phyloP scores from a whole-genome alignment of 257 asterid species.

The Schizonepeta tenuifolia region DNA sequence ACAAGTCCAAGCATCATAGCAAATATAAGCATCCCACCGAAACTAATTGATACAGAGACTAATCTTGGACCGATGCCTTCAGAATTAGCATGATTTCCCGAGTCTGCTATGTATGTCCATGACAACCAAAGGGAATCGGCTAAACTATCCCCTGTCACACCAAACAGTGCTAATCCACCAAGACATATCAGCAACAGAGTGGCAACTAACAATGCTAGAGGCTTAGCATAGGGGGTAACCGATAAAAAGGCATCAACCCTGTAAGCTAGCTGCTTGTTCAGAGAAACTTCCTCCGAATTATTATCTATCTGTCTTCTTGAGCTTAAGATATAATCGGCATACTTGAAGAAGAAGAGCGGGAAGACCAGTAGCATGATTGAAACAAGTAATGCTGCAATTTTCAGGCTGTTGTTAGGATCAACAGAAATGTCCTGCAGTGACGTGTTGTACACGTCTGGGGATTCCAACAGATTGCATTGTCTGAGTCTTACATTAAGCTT shows the following conservation, averaged over 20 bases:
- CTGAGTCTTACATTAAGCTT: constrained; percentile 55
- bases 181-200: constrained; percentile 72
- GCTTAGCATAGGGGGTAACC: constrained; percentile 82
- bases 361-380: constrained; percentile 58
- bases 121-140: constrained; percentile 86
- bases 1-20: constrained; percentile 98
- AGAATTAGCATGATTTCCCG: constrained; percentile 84
- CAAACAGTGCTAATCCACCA: constrained; percentile 83
- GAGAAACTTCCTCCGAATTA: constrained; percentile 64
- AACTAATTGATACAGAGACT: constrained; percentile 80
- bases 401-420: constrained; percentile 47
- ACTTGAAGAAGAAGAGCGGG: constrained; percentile 72
- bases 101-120: constrained; percentile 84
- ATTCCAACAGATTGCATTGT: constrained; percentile 52
- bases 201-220: constrained; percentile 78
- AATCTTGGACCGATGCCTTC: constrained; percentile 77
- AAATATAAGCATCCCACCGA: constrained; percentile 95
- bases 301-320: constrained; percentile 57
- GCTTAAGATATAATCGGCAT: constrained; percentile 62
- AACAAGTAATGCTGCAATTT: constrained; percentile 56
- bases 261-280: constrained; percentile 81
- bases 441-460: constrained; percentile 39
- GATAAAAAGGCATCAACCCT: constrained; percentile 75
- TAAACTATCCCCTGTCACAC: constrained; percentile 74
- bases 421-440: constrained; percentile 28